Evolutionary conservation across 2,329 filamentous ascomycete species (phyloP).

Genomic region (Waltergamsia citrina): DNA sequence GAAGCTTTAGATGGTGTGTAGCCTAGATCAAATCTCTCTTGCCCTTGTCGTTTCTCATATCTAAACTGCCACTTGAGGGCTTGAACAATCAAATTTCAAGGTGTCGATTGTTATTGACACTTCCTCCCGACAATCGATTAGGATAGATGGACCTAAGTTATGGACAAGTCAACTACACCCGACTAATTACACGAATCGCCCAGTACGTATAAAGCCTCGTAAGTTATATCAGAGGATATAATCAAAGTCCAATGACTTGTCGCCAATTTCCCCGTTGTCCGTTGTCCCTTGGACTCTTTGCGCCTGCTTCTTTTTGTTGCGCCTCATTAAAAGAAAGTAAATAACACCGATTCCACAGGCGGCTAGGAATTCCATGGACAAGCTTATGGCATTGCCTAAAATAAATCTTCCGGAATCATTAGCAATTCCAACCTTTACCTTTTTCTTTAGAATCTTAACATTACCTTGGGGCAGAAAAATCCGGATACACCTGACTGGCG

Average conservation of each 20-base stretch:
- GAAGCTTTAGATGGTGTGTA: too few species aligned
- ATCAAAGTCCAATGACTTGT: slow-evolving; percentile 3
- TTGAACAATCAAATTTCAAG: too few species aligned
- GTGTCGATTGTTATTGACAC: too few species aligned
- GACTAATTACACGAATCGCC: too few species aligned
- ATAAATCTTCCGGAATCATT: slow-evolving; percentile 15
- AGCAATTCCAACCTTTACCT: background rate
- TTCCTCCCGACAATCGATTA: too few species aligned
- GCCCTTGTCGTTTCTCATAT: too few species aligned
- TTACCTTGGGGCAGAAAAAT: slow-evolving; percentile 18
- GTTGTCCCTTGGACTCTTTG: slow-evolving; percentile 1
- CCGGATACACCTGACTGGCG: slow-evolving; percentile 21
- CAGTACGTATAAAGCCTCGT: too few species aligned
- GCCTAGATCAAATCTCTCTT: too few species aligned
- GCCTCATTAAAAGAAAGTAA: slow-evolving; percentile 2
- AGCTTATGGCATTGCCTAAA: slow-evolving; percentile 16
- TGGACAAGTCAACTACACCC: too few species aligned
- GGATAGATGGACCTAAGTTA: too few species aligned
- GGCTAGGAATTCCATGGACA: slow-evolving; percentile 15
- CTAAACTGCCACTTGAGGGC: too few species aligned
- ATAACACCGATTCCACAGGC: slow-evolving; percentile 13
- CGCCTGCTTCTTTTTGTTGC: slow-evolving; percentile 2
- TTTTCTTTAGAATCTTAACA: background rate
- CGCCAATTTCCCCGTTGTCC: slow-evolving; percentile 4
- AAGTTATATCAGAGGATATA: slow-evolving; percentile 5